phyloP scores from a whole-genome alignment of 2,329 filamentous ascomycete genomes.

The Clarireedia monteithiana region DNA sequence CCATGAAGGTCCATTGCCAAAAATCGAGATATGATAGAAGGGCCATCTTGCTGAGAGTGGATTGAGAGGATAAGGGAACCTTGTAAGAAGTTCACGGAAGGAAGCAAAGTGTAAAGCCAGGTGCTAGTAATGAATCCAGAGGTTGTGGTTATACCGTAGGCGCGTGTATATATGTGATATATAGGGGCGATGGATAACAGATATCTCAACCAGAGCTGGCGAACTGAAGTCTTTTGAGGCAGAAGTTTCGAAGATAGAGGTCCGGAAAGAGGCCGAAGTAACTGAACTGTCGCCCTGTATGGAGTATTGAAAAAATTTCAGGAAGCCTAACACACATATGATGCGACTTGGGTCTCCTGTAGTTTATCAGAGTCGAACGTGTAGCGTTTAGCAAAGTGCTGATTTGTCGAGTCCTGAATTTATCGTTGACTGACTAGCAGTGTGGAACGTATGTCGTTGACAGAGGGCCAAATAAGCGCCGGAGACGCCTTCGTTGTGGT shows the following conservation, averaged over 20 bases:
- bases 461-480: not conserved
- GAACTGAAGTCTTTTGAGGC: not conserved
- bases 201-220: not conserved
- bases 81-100: not conserved
- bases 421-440: no score
- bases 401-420: no score
- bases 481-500: constrained; percentile 1
- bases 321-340: constrained; percentile 2
- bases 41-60: not conserved
- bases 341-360: not conserved
- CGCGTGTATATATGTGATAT: not conserved
- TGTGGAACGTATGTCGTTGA: constrained; percentile 2
- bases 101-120: no score
- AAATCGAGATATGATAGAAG: constrained; percentile 7
- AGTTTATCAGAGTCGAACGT: not conserved
- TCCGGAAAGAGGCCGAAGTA: not conserved
- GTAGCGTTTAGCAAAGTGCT: not conserved
- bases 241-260: not conserved
- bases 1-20: constrained; percentile 21
- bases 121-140: no score
- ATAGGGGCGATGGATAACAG: not conserved
- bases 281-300: not conserved
- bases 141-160: no score
- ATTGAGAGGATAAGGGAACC: constrained; percentile 1
- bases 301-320: not conserved